Evolutionary conservation across 495 filamentous ascomycete genomes (phyloP), one percentile per base, ranked within the genome.

Genomic region (Penicillium pulvis): DNA sequence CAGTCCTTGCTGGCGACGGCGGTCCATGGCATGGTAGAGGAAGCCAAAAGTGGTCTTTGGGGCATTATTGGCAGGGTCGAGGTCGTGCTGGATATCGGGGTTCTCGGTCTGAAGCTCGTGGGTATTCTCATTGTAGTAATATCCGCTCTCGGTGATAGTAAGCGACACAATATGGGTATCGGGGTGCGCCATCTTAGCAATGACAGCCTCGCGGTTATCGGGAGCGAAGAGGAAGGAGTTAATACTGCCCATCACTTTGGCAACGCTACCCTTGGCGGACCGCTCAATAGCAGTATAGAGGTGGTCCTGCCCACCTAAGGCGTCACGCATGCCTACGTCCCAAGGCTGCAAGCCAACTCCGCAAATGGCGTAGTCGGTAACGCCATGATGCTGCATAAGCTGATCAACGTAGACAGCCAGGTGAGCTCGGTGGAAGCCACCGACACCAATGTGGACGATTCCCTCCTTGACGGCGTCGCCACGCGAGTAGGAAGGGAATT

Each of bases 81-180:
- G 71, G 56, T 80, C 77, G 66, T 63, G 69, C 58, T 75, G 74
- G 50, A 80, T 80, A 60, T 79, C 76, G n/a, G 75, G 71, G 60
- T 79, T 64, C 50, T 79, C 71, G 59, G 57, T 64, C 48, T 75
- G 69, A 48, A 80, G 70, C 68, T 80, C 71, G 71, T 80, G 77
- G 8, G 76, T 71, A 71, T 80, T 80, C 60, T 80, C 77, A 59
- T 80, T 80, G 67, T 79, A 79, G 71, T 77, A 79, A 71, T 80
- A 80, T 44, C 77, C 77, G 64, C 75, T 77, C 65, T 80, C 77
- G 56, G 77, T 80, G 68, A 80, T 79, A 61, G 77, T 80, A 56
- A 80, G 74, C 26, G 77, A 80, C 17, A 80, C 77, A 39, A 80
- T 80, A 61, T 73, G 75, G 30, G 77, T 80, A 65, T 80, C 77